Percentiles rank a stretch among this genome's conserved stretches.
These are phyloP conservation scores for Salix purpurea DNA, from an alignment of 345 rosid genomes.

Conservation along the genomic window DNA sequence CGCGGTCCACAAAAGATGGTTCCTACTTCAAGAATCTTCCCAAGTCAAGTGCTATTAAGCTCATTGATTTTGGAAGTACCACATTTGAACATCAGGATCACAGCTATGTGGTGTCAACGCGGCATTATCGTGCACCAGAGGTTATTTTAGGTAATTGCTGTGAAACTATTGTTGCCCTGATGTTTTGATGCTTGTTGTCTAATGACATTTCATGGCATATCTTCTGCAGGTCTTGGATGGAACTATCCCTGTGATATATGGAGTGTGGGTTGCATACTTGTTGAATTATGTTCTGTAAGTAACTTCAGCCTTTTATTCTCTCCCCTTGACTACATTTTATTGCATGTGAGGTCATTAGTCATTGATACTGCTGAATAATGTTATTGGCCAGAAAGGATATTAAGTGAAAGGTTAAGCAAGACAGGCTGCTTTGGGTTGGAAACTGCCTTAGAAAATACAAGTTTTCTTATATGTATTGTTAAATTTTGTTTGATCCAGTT, in stretches of 20 bases:
- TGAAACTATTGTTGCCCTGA: neutral
- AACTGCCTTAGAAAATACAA: neutral
- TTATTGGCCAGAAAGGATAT: neutral
- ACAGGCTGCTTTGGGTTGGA: neutral
- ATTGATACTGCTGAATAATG: neutral
- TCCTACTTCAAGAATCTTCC: constrained; percentile 72
- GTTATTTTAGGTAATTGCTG: constrained; percentile 57
- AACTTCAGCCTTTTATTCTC: neutral
- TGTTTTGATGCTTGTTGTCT: constrained; percentile 2
- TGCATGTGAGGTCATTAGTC: neutral
- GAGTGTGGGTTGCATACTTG: constrained; percentile 80
- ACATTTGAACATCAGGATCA: constrained; percentile 80
- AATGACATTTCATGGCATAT: neutral
- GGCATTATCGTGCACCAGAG: constrained; percentile 85
- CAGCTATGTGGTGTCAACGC: constrained; percentile 70
- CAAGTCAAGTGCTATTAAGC: constrained; percentile 79
- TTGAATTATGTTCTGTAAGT: constrained; percentile 77
- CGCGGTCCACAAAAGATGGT: constrained; percentile 63
- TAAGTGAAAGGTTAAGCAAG: neutral
- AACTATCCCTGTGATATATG: constrained; percentile 78
- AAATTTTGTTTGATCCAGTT: neutral
- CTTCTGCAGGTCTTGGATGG: constrained; percentile 67
- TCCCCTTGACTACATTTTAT: neutral
- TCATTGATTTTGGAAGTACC: constrained; percentile 85
- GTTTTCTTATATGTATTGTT: neutral